Evolutionary conservation across 768 basidiomycete species (phyloP).

Genomic region (Rhizopogon salebrosus): DNA sequence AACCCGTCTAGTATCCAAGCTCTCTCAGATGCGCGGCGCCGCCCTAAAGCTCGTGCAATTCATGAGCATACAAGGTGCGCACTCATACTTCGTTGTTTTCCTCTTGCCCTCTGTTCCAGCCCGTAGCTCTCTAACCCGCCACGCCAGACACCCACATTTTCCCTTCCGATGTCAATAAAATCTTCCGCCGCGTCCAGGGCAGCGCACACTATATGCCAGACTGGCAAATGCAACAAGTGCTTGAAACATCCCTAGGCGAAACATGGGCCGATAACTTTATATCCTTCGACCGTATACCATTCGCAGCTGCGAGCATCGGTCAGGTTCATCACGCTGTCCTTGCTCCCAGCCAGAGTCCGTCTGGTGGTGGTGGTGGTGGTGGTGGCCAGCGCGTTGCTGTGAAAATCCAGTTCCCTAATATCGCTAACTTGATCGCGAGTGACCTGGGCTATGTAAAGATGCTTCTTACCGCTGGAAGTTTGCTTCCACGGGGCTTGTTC

Average conservation of each 20-base stretch:
- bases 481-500: constrained; percentile 87
- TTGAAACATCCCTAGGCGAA: no score
- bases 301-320: no score
- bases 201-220: no score
- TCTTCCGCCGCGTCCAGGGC: constrained; percentile 90
- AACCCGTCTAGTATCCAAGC: no score
- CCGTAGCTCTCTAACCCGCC: background rate
- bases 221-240: no score
- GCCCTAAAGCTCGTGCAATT: constrained; percentile 97
- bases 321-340: no score
- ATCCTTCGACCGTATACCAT: no score
- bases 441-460: constrained; percentile 82
- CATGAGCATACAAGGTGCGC: constrained; percentile 86
- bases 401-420: no score
- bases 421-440: no score
- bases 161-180: constrained; percentile 80
- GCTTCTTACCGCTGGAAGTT: constrained; percentile 69
- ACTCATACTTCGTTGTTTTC: background rate
- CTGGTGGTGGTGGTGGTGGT: no score
- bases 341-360: constrained; percentile 48
- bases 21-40: constrained; percentile 95
- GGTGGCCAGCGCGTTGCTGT: constrained; percentile 47
- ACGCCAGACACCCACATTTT: constrained; percentile 83
- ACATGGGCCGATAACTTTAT: no score
- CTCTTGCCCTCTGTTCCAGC: background rate